Evolutionary conservation across 1,139 yeast species (phyloP).

Genomic region (Zygosaccharomyces pseudobailii): DNA sequence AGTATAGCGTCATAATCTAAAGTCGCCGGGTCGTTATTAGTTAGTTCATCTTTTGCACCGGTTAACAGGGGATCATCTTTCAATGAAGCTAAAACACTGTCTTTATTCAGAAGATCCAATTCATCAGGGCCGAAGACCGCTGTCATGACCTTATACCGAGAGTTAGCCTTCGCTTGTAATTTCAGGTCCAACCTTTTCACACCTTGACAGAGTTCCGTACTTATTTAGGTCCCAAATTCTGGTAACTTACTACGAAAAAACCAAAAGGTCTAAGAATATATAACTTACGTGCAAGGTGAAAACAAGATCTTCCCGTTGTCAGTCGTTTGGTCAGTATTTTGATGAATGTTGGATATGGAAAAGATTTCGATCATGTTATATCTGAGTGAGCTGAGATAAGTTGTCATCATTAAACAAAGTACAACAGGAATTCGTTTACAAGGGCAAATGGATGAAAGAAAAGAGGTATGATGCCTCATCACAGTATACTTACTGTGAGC

Average conservation of each 20-base stretch:
- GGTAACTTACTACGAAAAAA: background rate
- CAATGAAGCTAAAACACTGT: constrained; percentile 10
- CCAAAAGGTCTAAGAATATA: background rate
- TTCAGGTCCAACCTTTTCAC: background rate
- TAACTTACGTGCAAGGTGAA: background rate
- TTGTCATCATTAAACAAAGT: constrained; percentile 33
- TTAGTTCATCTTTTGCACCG: background rate
- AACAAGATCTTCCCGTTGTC: background rate
- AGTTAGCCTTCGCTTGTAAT: background rate
- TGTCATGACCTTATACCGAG: background rate
- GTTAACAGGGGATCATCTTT: constrained; percentile 23
- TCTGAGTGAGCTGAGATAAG: constrained; percentile 39
- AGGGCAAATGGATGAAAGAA: background rate
- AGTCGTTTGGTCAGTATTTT: constrained; percentile 21
- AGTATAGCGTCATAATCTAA: constrained; percentile 11
- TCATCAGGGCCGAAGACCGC: background rate
- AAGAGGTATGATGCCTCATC: background rate
- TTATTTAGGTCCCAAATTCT: background rate
- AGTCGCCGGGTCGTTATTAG: background rate
- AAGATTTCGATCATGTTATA: constrained; percentile 32
- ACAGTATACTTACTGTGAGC: constrained; percentile 1
- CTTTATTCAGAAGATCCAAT: constrained; percentile 1
- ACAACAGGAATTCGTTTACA: background rate
- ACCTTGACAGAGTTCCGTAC: background rate
- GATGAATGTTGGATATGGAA: constrained; percentile 36